A percentile compares a stretch with the other conserved stretches of the same genome.
Evolutionary conservation across 2,329 filamentous ascomycete genomes (phyloP).

Genomic region (Sarocladium kiliense): DNA sequence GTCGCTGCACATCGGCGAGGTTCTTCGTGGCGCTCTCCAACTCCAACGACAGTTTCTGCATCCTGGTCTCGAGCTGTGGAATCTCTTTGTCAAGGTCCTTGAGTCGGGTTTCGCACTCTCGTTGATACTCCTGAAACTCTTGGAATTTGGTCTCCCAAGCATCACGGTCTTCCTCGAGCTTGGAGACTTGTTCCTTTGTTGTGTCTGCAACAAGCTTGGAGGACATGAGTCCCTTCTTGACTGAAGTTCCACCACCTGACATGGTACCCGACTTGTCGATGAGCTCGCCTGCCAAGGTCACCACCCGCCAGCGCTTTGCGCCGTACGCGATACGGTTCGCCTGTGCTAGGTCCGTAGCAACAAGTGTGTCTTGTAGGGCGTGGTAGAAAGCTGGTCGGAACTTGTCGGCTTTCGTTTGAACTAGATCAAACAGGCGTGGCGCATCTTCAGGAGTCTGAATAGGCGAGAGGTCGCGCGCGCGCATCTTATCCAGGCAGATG

Average conservation of each 20-base stretch:
- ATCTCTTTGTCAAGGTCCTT: conserved; percentile 71
- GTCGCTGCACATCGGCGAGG: conserved; percentile 74
- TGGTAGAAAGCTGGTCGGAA: conserved; percentile 93
- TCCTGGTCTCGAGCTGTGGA: conserved; percentile 79
- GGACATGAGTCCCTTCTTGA: conserved; percentile 92
- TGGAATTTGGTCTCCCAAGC: conserved; percentile 76
- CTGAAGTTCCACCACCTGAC: conserved; percentile 90
- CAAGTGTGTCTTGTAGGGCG: conserved; percentile 89
- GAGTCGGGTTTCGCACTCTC: conserved; percentile 69
- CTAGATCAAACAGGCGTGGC: conserved; percentile 86
- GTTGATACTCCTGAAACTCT: conserved; percentile 78
- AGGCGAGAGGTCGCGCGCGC: conserved; percentile 67
- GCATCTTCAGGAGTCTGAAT: conserved; percentile 90
- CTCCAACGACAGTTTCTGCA: conserved; percentile 87
- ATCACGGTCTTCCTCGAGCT: conserved; percentile 84
- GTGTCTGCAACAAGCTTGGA: conserved; percentile 87
- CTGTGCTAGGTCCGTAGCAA: conserved; percentile 88
- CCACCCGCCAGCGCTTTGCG: conserved; percentile 88
- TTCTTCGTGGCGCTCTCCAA: conserved; percentile 83
- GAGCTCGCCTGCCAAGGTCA: conserved; percentile 89
- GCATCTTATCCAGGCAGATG: conserved; percentile 86
- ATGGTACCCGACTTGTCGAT: conserved; percentile 99
- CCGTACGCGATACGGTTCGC: conserved; percentile 97
- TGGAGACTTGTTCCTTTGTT: conserved; percentile 80
- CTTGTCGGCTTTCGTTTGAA: conserved; percentile 80